A percentile compares a stretch with the other conserved stretches of the same genome.
phyloP scores from a whole-genome alignment of 2,329 filamentous ascomycete species.

The Monosporascus ibericus region DNA sequence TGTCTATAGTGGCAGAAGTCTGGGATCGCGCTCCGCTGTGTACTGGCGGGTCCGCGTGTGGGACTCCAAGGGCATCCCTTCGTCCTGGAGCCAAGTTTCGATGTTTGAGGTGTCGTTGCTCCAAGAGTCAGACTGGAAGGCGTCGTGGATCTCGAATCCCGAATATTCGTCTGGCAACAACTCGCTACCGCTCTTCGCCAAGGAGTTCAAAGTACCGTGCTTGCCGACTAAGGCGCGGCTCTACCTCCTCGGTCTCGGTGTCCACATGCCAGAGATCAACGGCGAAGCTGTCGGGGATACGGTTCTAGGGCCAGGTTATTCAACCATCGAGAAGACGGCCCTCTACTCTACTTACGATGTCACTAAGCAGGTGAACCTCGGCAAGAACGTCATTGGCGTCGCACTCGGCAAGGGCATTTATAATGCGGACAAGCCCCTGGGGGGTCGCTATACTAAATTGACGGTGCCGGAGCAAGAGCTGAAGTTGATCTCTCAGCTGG shows the following conservation, averaged over 20 bases:
- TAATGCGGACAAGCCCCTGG: constrained; percentile 4
- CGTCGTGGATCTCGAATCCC: constrained; percentile 6
- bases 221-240: constrained; percentile 1
- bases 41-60: constrained; percentile 8
- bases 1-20: constrained; percentile 1
- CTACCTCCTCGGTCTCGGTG: constrained; percentile 7
- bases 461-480: background rate
- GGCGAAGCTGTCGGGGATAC: constrained; percentile 1
- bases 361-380: constrained; percentile 1
- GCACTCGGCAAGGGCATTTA: constrained; percentile 8
- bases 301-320: background rate
- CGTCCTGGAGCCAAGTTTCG: constrained; percentile 2
- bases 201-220: constrained; percentile 2
- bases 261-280: constrained; percentile 6
- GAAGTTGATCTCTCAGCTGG: constrained; percentile 9
- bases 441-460: constrained; percentile 8
- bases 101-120: constrained; percentile 4
- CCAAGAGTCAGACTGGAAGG: constrained; percentile 4
- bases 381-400: constrained; percentile 6
- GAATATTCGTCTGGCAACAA: background rate
- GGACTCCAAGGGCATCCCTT: constrained; percentile 1
- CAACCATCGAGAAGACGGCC: constrained; percentile 6
- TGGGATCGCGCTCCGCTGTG: constrained; percentile 1
- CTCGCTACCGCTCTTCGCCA: constrained; percentile 5
- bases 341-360: constrained; percentile 8